Percentiles rank a stretch among this genome's conserved stretches.
These are phyloP conservation scores for Cutaneotrichosporon cavernicola DNA, from an alignment of 1,284 basidiomycete genomes.

Conservation along the genomic window DNA sequence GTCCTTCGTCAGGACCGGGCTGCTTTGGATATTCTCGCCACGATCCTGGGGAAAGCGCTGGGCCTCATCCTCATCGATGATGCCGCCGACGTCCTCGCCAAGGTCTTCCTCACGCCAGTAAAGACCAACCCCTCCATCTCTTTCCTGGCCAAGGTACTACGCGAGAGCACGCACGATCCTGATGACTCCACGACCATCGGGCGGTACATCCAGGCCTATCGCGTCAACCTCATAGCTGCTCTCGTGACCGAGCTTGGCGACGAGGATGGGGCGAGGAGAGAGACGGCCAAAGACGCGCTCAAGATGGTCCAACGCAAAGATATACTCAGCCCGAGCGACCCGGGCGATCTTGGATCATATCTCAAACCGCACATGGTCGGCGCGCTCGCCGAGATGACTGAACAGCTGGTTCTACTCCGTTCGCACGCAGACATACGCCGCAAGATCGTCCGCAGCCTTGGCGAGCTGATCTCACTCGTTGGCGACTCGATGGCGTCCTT, in stretches of 20 bases:
- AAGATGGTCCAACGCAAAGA: constrained; percentile 63
- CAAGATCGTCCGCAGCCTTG: constrained; percentile 75
- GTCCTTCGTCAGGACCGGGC: constrained; percentile 63
- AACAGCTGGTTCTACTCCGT: constrained; percentile 72
- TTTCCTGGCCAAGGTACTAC: constrained; percentile 63
- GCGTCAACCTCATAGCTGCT: constrained; percentile 67
- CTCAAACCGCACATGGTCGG: constrained; percentile 75
- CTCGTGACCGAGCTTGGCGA: constrained; percentile 75
- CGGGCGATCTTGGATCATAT: constrained; percentile 59
- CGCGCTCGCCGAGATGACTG: constrained; percentile 74
- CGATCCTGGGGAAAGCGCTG: constrained; percentile 57
- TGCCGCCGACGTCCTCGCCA: constrained; percentile 66
- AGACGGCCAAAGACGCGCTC: constrained; percentile 57
- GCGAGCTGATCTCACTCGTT: constrained; percentile 68
- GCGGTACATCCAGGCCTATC: constrained; percentile 60
- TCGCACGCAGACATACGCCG: constrained; percentile 66
- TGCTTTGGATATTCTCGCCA: constrained; percentile 56
- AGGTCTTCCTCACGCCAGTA: constrained; percentile 63
- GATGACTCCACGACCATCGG: constrained; percentile 4
- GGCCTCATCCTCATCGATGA: constrained; percentile 64
- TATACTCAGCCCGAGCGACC: constrained; percentile 23
- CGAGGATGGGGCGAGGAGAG: constrained; percentile 59
- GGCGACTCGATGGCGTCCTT: constrained; percentile 70
- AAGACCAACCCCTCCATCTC: constrained; percentile 53
- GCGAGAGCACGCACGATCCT: constrained; percentile 21